phyloP scores from a whole-genome alignment of 176 grass and related monocot genomes.

The Chloris gayana region DNA sequence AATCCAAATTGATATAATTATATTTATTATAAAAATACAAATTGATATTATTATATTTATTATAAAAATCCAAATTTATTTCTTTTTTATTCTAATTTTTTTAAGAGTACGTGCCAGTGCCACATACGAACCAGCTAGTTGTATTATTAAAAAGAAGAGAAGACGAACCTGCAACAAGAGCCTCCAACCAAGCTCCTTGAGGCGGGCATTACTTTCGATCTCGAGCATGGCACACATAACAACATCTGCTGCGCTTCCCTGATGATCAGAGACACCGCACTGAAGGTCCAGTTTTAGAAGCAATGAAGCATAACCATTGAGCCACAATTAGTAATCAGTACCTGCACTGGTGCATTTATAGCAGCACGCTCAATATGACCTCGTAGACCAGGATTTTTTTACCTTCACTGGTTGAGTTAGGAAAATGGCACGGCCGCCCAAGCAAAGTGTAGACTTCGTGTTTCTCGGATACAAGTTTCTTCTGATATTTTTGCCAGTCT shows the following conservation, averaged over 20 bases:
- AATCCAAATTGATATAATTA: too few relatives aligned
- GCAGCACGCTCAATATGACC: constrained; percentile 83
- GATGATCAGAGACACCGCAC: constrained; percentile 25
- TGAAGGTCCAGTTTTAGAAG: constrained; percentile 11
- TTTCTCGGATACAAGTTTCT: constrained; percentile 48
- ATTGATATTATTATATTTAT: too few relatives aligned
- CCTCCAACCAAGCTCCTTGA: constrained; percentile 95
- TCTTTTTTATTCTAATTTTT: too few relatives aligned
- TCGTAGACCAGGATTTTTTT: constrained; percentile 50
- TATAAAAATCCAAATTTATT: too few relatives aligned
- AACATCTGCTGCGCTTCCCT: constrained; percentile 97
- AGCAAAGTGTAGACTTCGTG: constrained; percentile 77
- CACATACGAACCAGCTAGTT: too few relatives aligned
- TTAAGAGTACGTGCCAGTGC: too few relatives aligned
- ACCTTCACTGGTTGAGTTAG: too few relatives aligned
- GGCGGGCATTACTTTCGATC: constrained; percentile 69
- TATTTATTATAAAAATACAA: too few relatives aligned
- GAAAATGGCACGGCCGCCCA: constrained; percentile 76
- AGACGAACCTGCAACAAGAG: constrained; percentile 79
- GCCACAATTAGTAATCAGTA: constrained; percentile 46
- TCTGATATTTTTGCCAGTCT: constrained; percentile 73
- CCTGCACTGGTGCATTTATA: constrained; percentile 97
- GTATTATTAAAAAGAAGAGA: neutral
- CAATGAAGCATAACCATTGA: neutral
- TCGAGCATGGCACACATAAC: constrained; percentile 97